Evolutionary conservation across 345 rosid species (phyloP), one percentile per base, ranked within the genome.

Genomic region (Rhizophora apiculata): DNA sequence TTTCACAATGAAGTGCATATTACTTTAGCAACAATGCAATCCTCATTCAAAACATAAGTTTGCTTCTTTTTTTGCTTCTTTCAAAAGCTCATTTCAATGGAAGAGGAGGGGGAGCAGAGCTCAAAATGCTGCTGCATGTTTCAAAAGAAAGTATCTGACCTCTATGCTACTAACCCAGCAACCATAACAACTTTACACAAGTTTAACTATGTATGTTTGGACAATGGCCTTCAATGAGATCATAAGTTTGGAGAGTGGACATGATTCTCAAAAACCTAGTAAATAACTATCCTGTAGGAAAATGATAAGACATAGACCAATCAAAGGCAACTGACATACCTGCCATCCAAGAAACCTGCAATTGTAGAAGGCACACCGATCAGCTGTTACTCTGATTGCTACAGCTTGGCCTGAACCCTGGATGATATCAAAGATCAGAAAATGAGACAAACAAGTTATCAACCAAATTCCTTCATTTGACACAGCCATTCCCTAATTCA

Each of bases 381-480:
- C 98, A 49, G 98, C 98, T 9, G 99, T 95, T 62, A 90, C 91
- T 77, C 99, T 77, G 68, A 92, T 81, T 8, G 98, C 99, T 68
- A 95, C 99, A 64, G 97, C 98, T 83, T 95, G 99, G 43, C 94
- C 96, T 60, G 99, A 95, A 76, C 97, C 99, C 97, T 89, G 67
- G 20, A 70, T 55, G 60, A 68, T 65, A 10, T 31, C 63, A 68
- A 64, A 59, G 64, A 43, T 26, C 65, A 55, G 27, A 31, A 51
- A 74, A 32, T 69, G 20, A 34, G 37, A 43, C 4, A 15, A 15
- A 43, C 3, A 11, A 43, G 49, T 43, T 13, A 43, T 43, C 18
- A 43, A 63, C 21, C 31, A 21, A 7, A 16, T 1, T 15, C 68
- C 21, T 29, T 61, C 43, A 37, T 16, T 54, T 21, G 68, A 60